Percentiles rank a stretch among this genome's conserved stretches.
Conservation (phyloP, 352 stramenopile genomes). For the Globisporangium splendens region DNA sequence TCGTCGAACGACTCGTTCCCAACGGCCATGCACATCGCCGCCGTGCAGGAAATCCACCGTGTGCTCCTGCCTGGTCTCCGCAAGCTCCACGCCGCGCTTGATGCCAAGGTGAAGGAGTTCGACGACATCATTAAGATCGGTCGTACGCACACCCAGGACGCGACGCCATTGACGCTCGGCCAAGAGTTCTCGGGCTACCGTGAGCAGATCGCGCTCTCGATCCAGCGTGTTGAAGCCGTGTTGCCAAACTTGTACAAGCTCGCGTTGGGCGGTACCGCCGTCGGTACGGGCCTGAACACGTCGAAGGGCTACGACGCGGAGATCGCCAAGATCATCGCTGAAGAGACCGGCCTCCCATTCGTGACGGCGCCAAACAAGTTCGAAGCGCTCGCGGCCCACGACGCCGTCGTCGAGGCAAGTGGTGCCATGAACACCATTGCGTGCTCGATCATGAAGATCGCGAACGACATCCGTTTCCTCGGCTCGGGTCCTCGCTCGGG, state of each 20-base stretch:
- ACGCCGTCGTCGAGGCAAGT: constrained; percentile 65
- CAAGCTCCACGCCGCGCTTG: constrained; percentile 80
- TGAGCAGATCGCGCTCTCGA: constrained; percentile 90
- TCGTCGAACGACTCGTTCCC: constrained; percentile 97
- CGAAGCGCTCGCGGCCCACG: constrained; percentile 65
- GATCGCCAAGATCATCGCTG: constrained; percentile 91
- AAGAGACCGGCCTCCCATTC: constrained; percentile 93
- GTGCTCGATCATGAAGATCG: constrained; percentile 76
- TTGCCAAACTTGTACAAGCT: constrained; percentile 90
- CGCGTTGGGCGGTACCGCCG: constrained; percentile 92
- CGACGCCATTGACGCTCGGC: constrained; percentile 95
- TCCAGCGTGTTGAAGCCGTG: constrained; percentile 79
- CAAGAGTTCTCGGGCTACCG: constrained; percentile 97
- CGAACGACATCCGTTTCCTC: constrained; percentile 76
- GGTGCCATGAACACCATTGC: constrained; percentile 71
- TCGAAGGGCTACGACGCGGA: constrained; percentile 90
- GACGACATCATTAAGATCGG: constrained; percentile 97
- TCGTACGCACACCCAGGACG: constrained; percentile 94
- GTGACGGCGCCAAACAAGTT: constrained; percentile 98
- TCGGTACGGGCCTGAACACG: constrained; percentile 93
- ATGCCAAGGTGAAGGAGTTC: constrained; percentile 90
- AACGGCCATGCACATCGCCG: constrained; percentile 96
- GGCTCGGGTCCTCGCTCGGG: constrained; percentile 53
- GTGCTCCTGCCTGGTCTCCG: constrained; percentile 70
- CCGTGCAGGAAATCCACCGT: constrained; percentile 83